Base-by-base conservation (phyloP, 306 rosid species). In the Cicer bijugum region DNA sequence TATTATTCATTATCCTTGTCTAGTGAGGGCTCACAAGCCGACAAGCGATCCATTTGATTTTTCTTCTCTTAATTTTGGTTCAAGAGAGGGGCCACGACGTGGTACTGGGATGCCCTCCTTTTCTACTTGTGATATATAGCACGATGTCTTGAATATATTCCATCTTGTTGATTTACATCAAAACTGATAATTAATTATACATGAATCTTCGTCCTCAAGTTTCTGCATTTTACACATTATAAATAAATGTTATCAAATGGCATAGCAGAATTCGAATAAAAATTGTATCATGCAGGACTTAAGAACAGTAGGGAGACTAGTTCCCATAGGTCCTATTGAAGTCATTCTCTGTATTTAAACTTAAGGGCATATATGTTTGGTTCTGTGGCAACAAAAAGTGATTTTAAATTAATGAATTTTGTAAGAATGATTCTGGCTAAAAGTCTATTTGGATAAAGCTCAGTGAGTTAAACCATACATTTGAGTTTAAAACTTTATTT, bases 1-100 rank as follows among this genome's bases (percentile, higher is more conserved):
- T 62, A 72, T 78, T 83, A 72, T 81, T 86, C 82, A 75, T 76
- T 79, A 67, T 62, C 78, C 82, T 69, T 55, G 45, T 76, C 57
- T 67, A 57, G 76, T 38, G 82, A 81, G 85, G 82, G 82, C 71
- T 60, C 77, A 56, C 19, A 50, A 70, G 75, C 52, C 44, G 56
- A n/a, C 74, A 69, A 69, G 62, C 51, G 70, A 45, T 70, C 72
- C 62, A 45, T 76, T 80, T 80, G 76, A 4, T 64, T 9, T 42
- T 35, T 47, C 12, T 20, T 52, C 50, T 68, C 66, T 79, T 40
- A 65, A 65, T 45, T 81, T 62, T n/a, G 76, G 71, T 70, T 78
- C 65, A 39, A 50, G 56, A 23, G 72, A 69, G 76, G 76, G 44
- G 20, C 76, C 71, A 10, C 6, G 10, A 60, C 20, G 48, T 70